These are phyloP conservation scores for Babesia sp. DNA, from an alignment of 169 alveolate genomes.

Conservation along the genomic window DNA sequence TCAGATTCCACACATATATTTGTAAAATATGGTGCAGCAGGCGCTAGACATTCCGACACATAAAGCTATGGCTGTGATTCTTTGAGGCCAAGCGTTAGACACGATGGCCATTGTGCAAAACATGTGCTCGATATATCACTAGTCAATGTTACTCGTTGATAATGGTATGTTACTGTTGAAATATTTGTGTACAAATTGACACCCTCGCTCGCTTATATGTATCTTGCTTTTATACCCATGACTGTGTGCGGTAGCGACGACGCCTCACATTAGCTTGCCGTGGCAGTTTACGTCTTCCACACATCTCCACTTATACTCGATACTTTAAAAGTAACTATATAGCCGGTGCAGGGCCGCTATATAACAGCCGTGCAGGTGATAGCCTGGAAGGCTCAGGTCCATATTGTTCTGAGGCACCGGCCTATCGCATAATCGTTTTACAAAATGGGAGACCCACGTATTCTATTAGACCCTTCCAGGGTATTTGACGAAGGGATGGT, in stretches of 20 bases:
- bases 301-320: background rate
- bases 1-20: too few species aligned
- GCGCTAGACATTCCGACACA: too few species aligned
- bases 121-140: too few species aligned
- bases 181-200: too few species aligned
- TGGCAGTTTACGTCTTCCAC: background rate
- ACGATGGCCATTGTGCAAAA: too few species aligned
- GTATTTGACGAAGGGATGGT: conserved; percentile 86
- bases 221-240: too few species aligned
- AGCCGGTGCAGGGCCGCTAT: background rate
- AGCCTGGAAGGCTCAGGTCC: conserved; percentile 17
- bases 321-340: background rate
- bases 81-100: too few species aligned
- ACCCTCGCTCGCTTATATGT: too few species aligned
- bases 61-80: too few species aligned
- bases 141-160: too few species aligned
- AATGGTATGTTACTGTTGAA: too few species aligned
- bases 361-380: background rate
- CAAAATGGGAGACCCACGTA: conserved; percentile 74
- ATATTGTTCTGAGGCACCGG: background rate
- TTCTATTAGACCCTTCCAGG: conserved; percentile 80
- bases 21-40: too few species aligned
- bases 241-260: background rate
- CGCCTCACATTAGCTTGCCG: background rate
- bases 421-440: background rate